phyloP scores from a whole-genome alignment of 805 yeast species.

The Kazachstania bromeliacearum region DNA sequence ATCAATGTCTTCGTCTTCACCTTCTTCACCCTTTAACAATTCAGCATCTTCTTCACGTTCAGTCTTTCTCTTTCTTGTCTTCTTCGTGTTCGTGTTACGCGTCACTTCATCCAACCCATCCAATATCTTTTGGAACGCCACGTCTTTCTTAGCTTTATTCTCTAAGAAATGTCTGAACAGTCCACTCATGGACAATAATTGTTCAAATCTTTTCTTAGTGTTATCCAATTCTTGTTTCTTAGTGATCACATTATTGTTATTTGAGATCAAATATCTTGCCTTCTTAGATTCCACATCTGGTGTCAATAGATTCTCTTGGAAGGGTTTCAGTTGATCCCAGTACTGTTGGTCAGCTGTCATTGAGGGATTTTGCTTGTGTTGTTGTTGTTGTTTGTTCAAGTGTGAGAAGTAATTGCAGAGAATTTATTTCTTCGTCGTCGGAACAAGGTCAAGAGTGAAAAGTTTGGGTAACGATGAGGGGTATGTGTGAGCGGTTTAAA shows the following conservation, averaged over 20 bases:
- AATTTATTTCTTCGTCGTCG: no score
- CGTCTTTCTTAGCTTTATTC: slow-evolving; percentile 53
- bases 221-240: slow-evolving; percentile 30
- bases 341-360: slow-evolving; percentile 12
- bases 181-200: slow-evolving; percentile 54
- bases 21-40: slow-evolving; percentile 40
- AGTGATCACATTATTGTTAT: neutral
- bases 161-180: slow-evolving; percentile 62
- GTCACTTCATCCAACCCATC: slow-evolving; percentile 25
- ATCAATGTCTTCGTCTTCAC: slow-evolving; percentile 14
- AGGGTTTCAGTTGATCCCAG: slow-evolving; percentile 11
- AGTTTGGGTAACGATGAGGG: no score
- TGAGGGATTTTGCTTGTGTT: no score
- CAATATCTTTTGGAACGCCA: slow-evolving; percentile 45
- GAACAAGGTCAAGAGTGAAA: no score
- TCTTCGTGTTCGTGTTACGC: slow-evolving; percentile 10
- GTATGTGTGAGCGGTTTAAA: no score
- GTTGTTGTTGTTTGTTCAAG: no score
- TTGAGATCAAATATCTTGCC: slow-evolving; percentile 5
- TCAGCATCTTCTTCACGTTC: slow-evolving; percentile 77
- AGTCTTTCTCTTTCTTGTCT: slow-evolving; percentile 49
- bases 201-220: slow-evolving; percentile 59
- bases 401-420: no score
- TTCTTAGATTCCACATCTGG: slow-evolving; percentile 5
- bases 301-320: slow-evolving; percentile 6